Evolutionary conservation across 805 yeast genomes (phyloP).

Genomic region (Torulaspora delbrueckii): DNA sequence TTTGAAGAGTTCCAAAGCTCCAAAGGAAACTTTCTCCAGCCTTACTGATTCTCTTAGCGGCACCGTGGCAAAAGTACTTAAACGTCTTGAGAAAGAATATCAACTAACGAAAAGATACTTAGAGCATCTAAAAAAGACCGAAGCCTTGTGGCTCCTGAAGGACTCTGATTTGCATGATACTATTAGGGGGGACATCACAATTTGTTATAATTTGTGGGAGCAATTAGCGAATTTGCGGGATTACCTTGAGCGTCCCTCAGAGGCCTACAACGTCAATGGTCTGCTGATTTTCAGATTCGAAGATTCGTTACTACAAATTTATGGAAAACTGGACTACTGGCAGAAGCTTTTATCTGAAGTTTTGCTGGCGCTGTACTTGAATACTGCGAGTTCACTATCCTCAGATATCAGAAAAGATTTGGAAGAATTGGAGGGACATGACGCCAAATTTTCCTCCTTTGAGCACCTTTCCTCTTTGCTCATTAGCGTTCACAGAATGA

Average conservation of each 20-base stretch:
- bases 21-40: not conserved
- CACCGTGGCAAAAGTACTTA: not conserved
- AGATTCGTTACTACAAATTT: not conserved
- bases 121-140: not conserved
- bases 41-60: not conserved
- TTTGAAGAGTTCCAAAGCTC: not conserved
- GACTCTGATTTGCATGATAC: not conserved
- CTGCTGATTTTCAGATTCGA: slow-evolving; percentile 1
- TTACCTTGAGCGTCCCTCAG: not conserved
- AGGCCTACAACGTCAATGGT: not conserved
- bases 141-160: slow-evolving; percentile 3
- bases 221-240: slow-evolving; percentile 2
- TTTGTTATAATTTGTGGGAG: slow-evolving; percentile 2
- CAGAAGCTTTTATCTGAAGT: slow-evolving; percentile 41
- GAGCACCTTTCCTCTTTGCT: slow-evolving; percentile 38
- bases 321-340: slow-evolving; percentile 47
- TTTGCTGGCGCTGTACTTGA: slow-evolving; percentile 40
- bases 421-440: slow-evolving; percentile 36
- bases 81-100: not conserved
- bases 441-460: slow-evolving; percentile 38
- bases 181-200: not conserved
- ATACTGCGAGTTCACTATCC: slow-evolving; percentile 32
- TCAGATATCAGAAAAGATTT: slow-evolving; percentile 35
- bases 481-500: slow-evolving; percentile 35
- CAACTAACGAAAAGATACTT: not conserved